Conservation (phyloP, 169 alveolate species). For the Eimeria mitis region DNA sequence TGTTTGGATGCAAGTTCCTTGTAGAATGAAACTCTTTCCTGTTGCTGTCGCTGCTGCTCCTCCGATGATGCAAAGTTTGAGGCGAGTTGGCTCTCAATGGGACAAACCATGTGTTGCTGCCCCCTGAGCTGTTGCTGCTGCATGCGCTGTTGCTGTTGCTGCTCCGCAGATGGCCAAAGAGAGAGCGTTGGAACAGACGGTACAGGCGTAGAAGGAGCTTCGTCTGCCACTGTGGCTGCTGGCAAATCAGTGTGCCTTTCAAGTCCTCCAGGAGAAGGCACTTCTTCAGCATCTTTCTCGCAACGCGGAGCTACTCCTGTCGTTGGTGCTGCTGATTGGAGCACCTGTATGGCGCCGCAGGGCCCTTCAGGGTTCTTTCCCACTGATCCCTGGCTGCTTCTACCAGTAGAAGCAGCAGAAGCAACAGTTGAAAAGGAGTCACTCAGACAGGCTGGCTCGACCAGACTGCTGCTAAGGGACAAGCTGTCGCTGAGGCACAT, state of each 20-base stretch:
- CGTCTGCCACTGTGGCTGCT: not conserved
- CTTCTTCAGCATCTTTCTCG: constrained; percentile 8
- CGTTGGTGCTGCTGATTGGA: constrained; percentile 3
- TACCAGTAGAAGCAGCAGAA: constrained; percentile 47
- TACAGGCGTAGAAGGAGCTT: not conserved
- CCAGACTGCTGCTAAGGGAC: constrained; percentile 26
- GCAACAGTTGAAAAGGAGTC: constrained; percentile 47
- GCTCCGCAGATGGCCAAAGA: constrained; percentile 30
- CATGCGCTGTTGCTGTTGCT: constrained; percentile 36
- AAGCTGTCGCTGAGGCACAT: constrained; percentile 10
- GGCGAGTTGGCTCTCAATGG: constrained; percentile 33
- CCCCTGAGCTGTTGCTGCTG: constrained; percentile 41
- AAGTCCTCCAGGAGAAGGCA: not conserved
- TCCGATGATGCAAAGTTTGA: constrained; percentile 2
- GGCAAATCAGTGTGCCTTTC: constrained; percentile 8
- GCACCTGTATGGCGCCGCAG: not conserved
- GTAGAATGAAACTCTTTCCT: constrained; percentile 17
- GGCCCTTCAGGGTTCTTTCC: not conserved
- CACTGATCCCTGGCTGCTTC: constrained; percentile 31
- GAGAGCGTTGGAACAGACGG: not conserved
- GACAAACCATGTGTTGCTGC: constrained; percentile 17
- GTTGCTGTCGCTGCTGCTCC: constrained; percentile 26
- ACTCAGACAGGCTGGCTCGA: constrained; percentile 19
- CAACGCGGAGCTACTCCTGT: constrained; percentile 11
- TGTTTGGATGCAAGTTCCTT: constrained; percentile 40